These are phyloP conservation scores for Trichomonas vaginalis DNA, from an alignment of 208 protist species.

Conservation along the genomic window DNA sequence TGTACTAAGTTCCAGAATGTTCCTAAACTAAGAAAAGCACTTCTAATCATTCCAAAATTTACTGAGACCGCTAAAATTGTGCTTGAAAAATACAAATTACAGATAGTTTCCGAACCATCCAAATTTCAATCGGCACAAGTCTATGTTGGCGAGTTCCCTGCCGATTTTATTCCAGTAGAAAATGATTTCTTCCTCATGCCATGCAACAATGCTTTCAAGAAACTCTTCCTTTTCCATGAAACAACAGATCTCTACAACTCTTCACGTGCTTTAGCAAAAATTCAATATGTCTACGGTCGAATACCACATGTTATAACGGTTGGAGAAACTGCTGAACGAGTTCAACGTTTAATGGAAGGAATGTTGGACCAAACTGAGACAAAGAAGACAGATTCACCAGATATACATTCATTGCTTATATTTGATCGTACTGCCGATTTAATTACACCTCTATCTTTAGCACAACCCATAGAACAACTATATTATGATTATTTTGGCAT, in stretches of 20 bases:
- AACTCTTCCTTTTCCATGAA: background rate
- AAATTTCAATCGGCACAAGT: background rate
- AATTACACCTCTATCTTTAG: background rate
- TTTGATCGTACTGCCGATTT: background rate
- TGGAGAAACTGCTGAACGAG: background rate
- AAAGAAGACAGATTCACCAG: background rate
- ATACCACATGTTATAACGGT: background rate
- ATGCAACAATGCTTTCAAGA: background rate
- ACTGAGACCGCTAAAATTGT: background rate
- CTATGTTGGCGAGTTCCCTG: background rate
- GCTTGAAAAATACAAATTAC: background rate
- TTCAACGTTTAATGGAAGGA: background rate
- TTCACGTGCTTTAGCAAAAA: background rate
- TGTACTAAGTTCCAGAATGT: background rate
- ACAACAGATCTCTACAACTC: background rate
- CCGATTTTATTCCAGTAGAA: background rate
- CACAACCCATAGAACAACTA: background rate
- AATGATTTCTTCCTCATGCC: background rate
- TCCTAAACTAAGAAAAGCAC: background rate
- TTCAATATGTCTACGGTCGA: background rate
- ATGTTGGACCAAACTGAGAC: background rate
- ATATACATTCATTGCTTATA: background rate
- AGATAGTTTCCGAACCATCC: background rate
- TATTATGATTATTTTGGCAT: background rate
- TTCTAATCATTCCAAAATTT: background rate